A percentile compares a stretch with the other conserved stretches of the same genome.
These are phyloP conservation scores for Chenopodium suecicum DNA, from an alignment of 148 eudicot genomes.

Conservation along the genomic window DNA sequence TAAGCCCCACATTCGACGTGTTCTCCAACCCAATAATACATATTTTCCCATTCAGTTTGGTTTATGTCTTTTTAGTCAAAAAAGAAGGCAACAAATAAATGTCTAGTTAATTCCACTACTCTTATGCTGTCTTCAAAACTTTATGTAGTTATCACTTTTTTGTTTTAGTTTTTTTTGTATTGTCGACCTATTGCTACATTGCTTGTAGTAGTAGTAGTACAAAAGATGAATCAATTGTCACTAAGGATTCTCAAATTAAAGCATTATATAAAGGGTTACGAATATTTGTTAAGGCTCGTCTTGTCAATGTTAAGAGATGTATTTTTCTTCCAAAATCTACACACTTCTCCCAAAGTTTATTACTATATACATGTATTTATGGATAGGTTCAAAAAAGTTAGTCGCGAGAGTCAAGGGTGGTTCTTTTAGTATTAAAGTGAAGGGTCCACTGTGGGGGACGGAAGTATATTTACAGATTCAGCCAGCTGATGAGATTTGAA, in stretches of 20 bases:
- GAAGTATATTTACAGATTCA: too few relatives aligned
- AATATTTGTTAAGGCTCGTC: background rate
- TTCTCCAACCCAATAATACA: constrained; percentile 23
- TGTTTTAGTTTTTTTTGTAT: background rate
- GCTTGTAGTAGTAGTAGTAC: background rate
- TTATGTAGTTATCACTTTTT: constrained; percentile 4
- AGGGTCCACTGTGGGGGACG: too few relatives aligned
- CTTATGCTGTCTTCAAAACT: background rate
- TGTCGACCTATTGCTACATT: background rate
- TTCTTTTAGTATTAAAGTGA: too few relatives aligned
- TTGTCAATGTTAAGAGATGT: constrained; percentile 1
- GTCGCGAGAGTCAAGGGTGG: too few relatives aligned
- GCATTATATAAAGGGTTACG: constrained; percentile 3
- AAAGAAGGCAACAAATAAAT: constrained; percentile 8
- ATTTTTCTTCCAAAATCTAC: constrained; percentile 4
- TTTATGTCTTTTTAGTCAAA: constrained; percentile 23
- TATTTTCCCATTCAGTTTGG: constrained; percentile 18
- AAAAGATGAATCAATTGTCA: background rate
- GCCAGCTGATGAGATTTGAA: too few relatives aligned
- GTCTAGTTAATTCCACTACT: constrained; percentile 15
- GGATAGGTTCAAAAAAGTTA: background rate
- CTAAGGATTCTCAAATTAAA: background rate
- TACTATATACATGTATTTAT: background rate
- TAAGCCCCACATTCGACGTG: constrained; percentile 18
- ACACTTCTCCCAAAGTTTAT: background rate